Conservation (phyloP, 768 basidiomycete genomes). For the Panus rudis region DNA sequence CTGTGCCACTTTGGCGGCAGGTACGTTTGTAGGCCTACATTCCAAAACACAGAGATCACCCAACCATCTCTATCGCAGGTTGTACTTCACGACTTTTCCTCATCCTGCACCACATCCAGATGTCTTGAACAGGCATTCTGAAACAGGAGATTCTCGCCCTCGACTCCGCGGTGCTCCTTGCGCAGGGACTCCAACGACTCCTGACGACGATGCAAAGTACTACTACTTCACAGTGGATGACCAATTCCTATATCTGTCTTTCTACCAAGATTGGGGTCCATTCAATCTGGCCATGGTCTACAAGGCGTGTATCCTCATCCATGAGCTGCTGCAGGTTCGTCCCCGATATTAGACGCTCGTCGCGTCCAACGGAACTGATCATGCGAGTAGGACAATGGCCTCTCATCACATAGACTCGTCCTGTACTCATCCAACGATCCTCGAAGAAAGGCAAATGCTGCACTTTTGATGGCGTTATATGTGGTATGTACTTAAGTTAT, state of each 20-base stretch:
- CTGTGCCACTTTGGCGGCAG: constrained; percentile 76
- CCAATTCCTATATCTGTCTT: constrained; percentile 85
- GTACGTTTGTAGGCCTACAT: constrained; percentile 29
- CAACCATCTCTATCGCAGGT: constrained; percentile 27
- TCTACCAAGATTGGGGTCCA: constrained; percentile 94
- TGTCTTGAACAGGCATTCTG: constrained; percentile 51
- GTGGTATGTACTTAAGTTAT: constrained; percentile 49
- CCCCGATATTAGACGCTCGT: constrained; percentile 4
- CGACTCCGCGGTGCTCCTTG: constrained; percentile 53
- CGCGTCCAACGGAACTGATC: constrained; percentile 3
- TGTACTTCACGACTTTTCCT: constrained; percentile 87
- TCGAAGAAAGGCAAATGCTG: constrained; percentile 86
- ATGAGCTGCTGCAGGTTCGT: constrained; percentile 75
- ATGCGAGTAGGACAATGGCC: constrained; percentile 57
- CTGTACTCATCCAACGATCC: constrained; percentile 87
- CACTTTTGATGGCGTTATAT: constrained; percentile 89
- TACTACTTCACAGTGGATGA: constrained; percentile 94
- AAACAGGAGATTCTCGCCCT: constrained; percentile 49
- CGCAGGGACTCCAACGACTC: constrained; percentile 54
- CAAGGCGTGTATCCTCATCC: constrained; percentile 86
- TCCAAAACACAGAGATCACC: constrained; percentile 3
- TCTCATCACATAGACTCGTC: constrained; percentile 67
- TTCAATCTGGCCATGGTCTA: constrained; percentile 90
- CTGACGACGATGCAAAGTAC: constrained; percentile 70
- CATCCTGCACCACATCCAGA: constrained; percentile 64